Evolutionary conservation across 768 basidiomycete genomes (phyloP), one percentile per base, ranked within the genome.

Genomic region (Thelephora aurantiotincta): DNA sequence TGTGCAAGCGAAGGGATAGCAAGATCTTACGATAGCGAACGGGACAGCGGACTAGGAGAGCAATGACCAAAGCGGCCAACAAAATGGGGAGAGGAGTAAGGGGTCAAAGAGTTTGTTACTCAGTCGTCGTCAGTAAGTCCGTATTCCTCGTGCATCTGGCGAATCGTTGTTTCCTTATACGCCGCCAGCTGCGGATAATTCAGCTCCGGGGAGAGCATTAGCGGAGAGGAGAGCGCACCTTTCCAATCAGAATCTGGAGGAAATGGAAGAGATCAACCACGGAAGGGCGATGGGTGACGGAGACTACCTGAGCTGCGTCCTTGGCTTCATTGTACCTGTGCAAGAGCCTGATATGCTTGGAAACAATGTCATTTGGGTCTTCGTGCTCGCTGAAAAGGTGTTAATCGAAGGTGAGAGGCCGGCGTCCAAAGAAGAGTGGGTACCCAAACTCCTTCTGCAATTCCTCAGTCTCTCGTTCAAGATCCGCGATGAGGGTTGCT

Each of bases 321-420:
- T 88, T 88, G 7, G 82, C 74, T 59, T 88, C 86, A 51, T 88
- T 88, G 51, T 87, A 89, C 34, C 65, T 67, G 59, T 88, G 86
- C 33, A 87, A 65, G 3, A 84, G 66, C 53, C 73, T 73, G 60
- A 87, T 87, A 54, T 87, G 82, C 12, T 67, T 63, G 51, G 78
- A 75, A 19, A 82, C 75, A 6, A 82, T 74, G 44, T 63, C 64
- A 37, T 78, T 74, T 0, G 80, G 72, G 45, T 78, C 72, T 49
- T 70, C 68, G 38, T 60, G 48, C 46, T 59, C 61, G 33, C 72
- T 73, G 46, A 26, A 51, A 14, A n/a, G 18, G 19, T 35, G 26
- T 44, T 18, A 23, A 7, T 2, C 26, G 11, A 34, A 35, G 44
- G 16, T 16, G 33, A 30, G 20, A 35, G 14, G 37, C 35, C 26